phyloP scores from a whole-genome alignment of 2,329 filamentous ascomycete genomes.

The Tothia fuscella region DNA sequence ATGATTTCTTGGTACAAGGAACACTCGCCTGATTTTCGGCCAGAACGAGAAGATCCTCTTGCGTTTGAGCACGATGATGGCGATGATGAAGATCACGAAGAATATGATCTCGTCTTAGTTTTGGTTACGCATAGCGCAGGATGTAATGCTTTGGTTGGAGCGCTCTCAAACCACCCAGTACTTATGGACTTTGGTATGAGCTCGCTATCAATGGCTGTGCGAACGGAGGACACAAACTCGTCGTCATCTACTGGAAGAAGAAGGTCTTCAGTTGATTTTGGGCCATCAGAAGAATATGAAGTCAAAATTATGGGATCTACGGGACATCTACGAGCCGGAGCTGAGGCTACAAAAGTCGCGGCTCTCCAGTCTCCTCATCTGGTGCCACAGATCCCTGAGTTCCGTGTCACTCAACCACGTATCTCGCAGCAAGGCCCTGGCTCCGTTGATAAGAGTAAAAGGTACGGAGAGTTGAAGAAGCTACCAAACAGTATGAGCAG shows the following conservation, averaged over 20 bases:
- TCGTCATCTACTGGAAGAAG: slow-evolving; percentile 15
- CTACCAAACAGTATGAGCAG: slow-evolving; percentile 21
- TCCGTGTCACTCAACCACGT: slow-evolving; percentile 7
- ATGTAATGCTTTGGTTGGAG: slow-evolving; percentile 88
- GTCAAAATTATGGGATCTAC: slow-evolving; percentile 62
- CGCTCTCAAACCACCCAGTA: slow-evolving; percentile 81
- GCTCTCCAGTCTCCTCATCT: slow-evolving; percentile 22
- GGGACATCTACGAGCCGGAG: slow-evolving; percentile 53
- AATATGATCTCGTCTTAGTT: slow-evolving; percentile 66
- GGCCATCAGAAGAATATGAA: slow-evolving; percentile 52
- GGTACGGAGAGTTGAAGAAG: slow-evolving; percentile 14
- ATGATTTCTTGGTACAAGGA: slow-evolving; percentile 73
- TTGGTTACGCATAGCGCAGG: slow-evolving; percentile 91
- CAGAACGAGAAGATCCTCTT: slow-evolving; percentile 22
- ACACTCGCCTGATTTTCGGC: slow-evolving; percentile 29
- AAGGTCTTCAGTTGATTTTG: slow-evolving; percentile 30
- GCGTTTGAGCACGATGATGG: slow-evolving; percentile 25
- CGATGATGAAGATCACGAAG: slow-evolving; percentile 30
- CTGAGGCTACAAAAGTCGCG: slow-evolving; percentile 26
- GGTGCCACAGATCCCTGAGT: slow-evolving; percentile 11
- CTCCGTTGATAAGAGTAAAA: too few relatives aligned
- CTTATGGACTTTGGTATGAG: slow-evolving; percentile 83
- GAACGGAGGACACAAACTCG: slow-evolving; percentile 32
- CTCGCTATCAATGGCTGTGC: slow-evolving; percentile 77
- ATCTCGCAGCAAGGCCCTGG: too few relatives aligned